Evolutionary conservation across 495 filamentous ascomycete species (phyloP).

Genomic region (Extremus antarcticus): DNA sequence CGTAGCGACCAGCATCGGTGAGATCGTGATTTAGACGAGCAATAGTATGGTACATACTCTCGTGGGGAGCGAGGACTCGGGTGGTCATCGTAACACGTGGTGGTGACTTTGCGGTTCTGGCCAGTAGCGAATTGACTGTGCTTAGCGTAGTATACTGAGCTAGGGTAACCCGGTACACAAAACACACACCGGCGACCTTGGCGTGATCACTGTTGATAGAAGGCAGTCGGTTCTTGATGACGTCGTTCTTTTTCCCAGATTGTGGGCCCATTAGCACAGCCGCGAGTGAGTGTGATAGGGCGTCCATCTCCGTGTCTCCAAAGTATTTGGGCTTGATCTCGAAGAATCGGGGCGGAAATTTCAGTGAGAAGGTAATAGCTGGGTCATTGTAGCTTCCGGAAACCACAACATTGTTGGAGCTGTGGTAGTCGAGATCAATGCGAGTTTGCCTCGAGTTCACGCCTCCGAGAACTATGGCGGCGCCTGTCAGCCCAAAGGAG

Average conservation of each 20-base stretch:
- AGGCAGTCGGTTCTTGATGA: slow-evolving; percentile 11
- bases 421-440: slow-evolving; percentile 20
- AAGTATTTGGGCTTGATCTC: background rate
- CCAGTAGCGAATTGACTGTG: slow-evolving; percentile 5
- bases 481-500: slow-evolving; percentile 15
- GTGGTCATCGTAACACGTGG: slow-evolving; percentile 18
- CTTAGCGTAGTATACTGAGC: background rate
- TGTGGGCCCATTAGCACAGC: no score
- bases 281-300: no score
- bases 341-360: slow-evolving; percentile 18
- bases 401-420: slow-evolving; percentile 13
- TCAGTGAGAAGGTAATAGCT: slow-evolving; percentile 14
- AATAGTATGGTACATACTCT: slow-evolving; percentile 14
- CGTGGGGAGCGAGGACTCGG: background rate
- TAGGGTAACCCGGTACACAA: slow-evolving; percentile 23
- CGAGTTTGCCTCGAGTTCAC: background rate
- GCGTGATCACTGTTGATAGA: slow-evolving; percentile 18
- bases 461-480: slow-evolving; percentile 10
- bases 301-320: background rate
- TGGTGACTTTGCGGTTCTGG: slow-evolving; percentile 18
- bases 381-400: slow-evolving; percentile 11
- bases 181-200: slow-evolving; percentile 19
- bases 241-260: background rate
- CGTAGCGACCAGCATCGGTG: slow-evolving; percentile 4
- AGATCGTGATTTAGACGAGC: slow-evolving; percentile 20